Percentiles rank a stretch among this genome's conserved stretches.
Conservation (phyloP, 1,139 yeast species). For the Geotrichum citri-aurantii region DNA sequence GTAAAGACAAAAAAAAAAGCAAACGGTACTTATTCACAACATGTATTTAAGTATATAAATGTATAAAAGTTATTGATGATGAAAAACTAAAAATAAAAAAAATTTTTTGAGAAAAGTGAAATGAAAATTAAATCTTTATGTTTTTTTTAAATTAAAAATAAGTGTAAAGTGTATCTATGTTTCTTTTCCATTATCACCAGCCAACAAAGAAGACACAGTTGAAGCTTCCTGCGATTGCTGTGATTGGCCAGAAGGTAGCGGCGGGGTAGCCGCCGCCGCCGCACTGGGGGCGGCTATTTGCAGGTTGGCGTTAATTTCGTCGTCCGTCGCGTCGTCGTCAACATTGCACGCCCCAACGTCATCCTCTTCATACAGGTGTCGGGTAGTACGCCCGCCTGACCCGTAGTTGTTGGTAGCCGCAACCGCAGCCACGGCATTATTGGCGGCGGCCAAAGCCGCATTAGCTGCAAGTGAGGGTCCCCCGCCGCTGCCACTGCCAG, state of each 20-base stretch:
- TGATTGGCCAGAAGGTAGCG: not conserved
- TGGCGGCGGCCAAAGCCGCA: not conserved
- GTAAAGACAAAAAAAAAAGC: not conserved
- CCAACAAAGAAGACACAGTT: slow-evolving; percentile 13
- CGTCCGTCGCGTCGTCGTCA: slow-evolving; percentile 3
- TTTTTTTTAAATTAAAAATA: not conserved
- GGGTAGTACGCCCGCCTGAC: not conserved
- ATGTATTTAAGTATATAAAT: not conserved
- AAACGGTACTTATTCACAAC: not conserved
- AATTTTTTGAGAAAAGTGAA: not conserved
- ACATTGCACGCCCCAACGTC: slow-evolving; percentile 5
- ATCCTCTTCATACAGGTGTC: slow-evolving; percentile 1
- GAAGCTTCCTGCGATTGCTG: slow-evolving; percentile 3
- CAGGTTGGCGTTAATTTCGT: not conserved
- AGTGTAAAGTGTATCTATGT: not conserved
- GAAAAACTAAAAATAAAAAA: not conserved
- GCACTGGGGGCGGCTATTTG: not conserved
- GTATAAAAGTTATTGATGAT: too few species aligned
- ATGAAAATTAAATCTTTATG: not conserved
- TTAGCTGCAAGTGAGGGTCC: not conserved
- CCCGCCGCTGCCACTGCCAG: too few species aligned
- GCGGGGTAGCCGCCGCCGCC: not conserved
- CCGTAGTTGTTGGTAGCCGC: slow-evolving; percentile 1
- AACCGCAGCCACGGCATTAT: not conserved
- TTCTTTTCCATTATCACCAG: not conserved